A percentile compares a stretch with the other conserved stretches of the same genome.
phyloP scores from a whole-genome alignment of 2,329 filamentous ascomycete species.

The Metarhizium sp. region DNA sequence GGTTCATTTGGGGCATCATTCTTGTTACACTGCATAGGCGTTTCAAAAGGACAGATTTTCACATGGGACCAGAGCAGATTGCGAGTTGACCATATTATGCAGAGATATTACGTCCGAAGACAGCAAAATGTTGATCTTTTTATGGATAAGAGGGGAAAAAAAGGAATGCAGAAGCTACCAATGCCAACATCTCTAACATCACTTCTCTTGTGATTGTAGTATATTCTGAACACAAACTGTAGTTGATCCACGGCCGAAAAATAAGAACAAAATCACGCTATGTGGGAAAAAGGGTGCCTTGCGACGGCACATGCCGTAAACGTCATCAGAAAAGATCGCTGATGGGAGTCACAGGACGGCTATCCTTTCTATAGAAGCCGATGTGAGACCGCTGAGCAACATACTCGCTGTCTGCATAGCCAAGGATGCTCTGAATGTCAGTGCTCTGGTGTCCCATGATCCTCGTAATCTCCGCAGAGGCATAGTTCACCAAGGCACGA shows the following conservation, averaged over 20 bases:
- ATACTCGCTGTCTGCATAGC: conserved; percentile 93
- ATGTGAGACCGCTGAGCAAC: conserved; percentile 84
- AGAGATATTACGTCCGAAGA: background rate
- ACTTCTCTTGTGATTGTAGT: background rate
- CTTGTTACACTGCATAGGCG: background rate
- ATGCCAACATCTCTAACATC: background rate
- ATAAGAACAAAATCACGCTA: background rate
- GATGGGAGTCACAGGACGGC: conserved; percentile 42
- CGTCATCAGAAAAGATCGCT: conserved; percentile 10
- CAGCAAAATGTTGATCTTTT: background rate
- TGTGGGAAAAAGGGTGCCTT: background rate
- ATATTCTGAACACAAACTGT: background rate
- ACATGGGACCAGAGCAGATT: background rate
- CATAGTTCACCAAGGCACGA: conserved; percentile 85
- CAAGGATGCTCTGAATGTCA: conserved; percentile 71
- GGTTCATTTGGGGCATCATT: background rate
- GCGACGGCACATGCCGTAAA: background rate
- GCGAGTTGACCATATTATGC: background rate
- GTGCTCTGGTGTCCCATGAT: conserved; percentile 79
- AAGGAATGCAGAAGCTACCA: background rate
- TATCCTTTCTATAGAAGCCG: conserved; percentile 55
- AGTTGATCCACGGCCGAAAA: background rate
- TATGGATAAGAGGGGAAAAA: background rate
- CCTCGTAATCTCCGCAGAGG: conserved; percentile 68
- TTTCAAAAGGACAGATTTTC: background rate